phyloP scores from a whole-genome alignment of 2,329 filamentous ascomycete species.

The Pyrenophora graminea region DNA sequence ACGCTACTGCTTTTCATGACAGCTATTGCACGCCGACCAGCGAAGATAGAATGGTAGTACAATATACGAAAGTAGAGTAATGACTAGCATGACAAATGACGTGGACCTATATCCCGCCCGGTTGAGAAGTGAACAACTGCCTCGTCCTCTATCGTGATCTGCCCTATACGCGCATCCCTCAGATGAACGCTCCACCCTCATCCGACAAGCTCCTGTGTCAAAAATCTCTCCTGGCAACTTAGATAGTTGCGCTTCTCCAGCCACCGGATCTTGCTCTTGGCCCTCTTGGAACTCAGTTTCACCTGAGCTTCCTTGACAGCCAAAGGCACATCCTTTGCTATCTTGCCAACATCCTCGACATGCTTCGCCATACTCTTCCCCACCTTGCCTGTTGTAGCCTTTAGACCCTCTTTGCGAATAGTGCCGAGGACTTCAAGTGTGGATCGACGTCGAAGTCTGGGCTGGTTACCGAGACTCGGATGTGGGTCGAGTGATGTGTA shows the following conservation, averaged over 20 bases:
- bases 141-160: too few species aligned
- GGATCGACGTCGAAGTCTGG: neutral
- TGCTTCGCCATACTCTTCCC: conserved; percentile 1
- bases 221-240: neutral
- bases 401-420: neutral
- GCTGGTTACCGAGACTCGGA: neutral
- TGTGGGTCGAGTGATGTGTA: conserved; percentile 7
- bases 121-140: too few species aligned
- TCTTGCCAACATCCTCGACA: conserved; percentile 1
- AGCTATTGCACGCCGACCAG: too few species aligned
- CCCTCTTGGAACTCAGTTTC: conserved; percentile 1
- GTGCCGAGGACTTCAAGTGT: neutral
- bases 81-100: too few species aligned
- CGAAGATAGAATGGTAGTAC: too few species aligned
- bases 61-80: too few species aligned
- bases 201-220: neutral
- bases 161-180: too few species aligned
- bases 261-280: conserved; percentile 6
- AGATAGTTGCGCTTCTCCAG: conserved; percentile 6
- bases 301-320: neutral
- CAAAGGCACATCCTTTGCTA: conserved; percentile 4
- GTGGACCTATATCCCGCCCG: too few species aligned
- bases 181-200: neutral
- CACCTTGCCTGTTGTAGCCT: conserved; percentile 2
- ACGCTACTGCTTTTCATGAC: too few species aligned